Base-by-base conservation (phyloP, 192 early-diverging fungal genomes). In the Coemansia sp. region DNA sequence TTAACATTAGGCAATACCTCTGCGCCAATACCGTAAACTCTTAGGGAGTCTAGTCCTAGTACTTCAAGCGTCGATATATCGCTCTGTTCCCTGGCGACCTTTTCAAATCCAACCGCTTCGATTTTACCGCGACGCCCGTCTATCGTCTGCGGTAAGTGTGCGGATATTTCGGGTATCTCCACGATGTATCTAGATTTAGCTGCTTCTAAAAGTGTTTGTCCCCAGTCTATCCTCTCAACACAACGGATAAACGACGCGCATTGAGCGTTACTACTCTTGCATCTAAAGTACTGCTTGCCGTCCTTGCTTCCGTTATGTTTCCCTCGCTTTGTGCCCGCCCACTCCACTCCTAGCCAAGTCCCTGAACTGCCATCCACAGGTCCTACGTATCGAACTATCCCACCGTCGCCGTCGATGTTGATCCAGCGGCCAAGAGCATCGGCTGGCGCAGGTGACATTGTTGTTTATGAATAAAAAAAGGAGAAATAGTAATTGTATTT, bases 261-360 rank as follows among this genome's bases (percentile, higher is more conserved):
- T 15, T 66, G 24, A 10, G 20, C 20, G 12, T 44, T 20, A 2
- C 0, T 24, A 43, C 63, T 47, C 31, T 57, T 49, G 13, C 36
- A 44, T 12, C 40, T 22, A 18, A 61, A 36, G 22, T 61, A 47
- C 4, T 42, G 22, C 5, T 66, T 42, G 38, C 43, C 54, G 13
- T 61, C 38, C 43, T n/a, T 40, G 16, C 57, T 47, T 22, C 72
- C 86, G 54, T 67, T 27, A 72, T 87, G 86, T 41, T 86, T 87
- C 52, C 86, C 86, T 0, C 80, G 72, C 7, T 29, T 29, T 1
- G 72, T 20, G 31, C 42, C 43, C 2, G 65, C 63, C 86, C 86
- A 87, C 62, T 87, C 84, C 16, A 87, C 70, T 6, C 86, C 86
- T 0, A 80, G 72, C 86, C 86, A 87, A 10, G 13, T n/a, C 7